Evolutionary conservation across 768 basidiomycete species (phyloP), one percentile per base, ranked within the genome.

Genomic region (Mycena filopes): DNA sequence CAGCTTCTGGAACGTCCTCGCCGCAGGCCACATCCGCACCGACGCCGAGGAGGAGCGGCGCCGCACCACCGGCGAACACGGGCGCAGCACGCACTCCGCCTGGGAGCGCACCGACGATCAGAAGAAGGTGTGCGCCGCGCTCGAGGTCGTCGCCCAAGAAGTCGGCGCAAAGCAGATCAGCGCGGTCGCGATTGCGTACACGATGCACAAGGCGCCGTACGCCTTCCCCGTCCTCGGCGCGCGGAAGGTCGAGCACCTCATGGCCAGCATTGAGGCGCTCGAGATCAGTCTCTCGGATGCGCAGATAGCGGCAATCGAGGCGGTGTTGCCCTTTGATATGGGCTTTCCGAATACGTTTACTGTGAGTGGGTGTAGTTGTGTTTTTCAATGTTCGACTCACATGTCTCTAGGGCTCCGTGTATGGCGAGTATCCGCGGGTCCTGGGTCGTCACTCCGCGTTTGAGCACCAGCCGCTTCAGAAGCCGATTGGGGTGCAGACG

Each of bases 121-220:
- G 66, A 71, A 53, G 15, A 70, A 29, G 18, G 13, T 82, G 23
- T 76, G 74, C 45, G 60, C 63, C 7, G 79, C 75, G 2, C 72
- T 83, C 26, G 81, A 79, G 47, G 72, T 79, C 55, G 76, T 84
- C 31, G 81, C 82, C 1, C 69, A 73, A 28, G 75, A 84, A 53
- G 71, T 83, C 15, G 81, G 79, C 2, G 73, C 75, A 0, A 75
- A 79, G 63, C 73, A 71, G 67, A 49, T 77, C 66, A 28, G 12
- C n/a, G 23, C 33, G 55, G 60, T 63, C 18, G 60, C 60, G 5
- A 63, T 63, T 38, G 60, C 60, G 18, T 63, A 63, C 46, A 70
- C 82, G 20, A 72, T 84, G 72, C 79, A 80, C 50, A 84, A 83
- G 70, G 74, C 79, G 25, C 79, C 80, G 0, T 81, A 77, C 48